Conservation (phyloP, 164 flowering plant species). For the Aristolochia californica region DNA sequence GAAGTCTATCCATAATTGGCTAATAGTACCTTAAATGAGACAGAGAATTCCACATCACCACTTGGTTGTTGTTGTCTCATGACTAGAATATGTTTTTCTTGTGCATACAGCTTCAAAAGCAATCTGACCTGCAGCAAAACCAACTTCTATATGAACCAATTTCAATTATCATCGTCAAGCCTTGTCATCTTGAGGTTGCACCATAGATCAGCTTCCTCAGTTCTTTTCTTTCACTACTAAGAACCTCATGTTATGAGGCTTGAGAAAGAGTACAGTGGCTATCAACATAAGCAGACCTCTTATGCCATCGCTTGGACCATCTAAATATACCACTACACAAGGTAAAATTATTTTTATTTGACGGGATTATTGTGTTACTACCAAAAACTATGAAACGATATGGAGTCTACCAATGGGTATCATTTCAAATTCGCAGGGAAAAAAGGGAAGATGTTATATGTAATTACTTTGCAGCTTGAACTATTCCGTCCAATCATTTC, state of each 20-base stretch:
- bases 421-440: background rate
- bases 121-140: constrained; percentile 35
- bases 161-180: background rate
- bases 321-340: too few species aligned
- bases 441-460: too few species aligned
- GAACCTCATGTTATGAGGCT: too few species aligned
- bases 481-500: constrained; percentile 42
- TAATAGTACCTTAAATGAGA: constrained; percentile 65
- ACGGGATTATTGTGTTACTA: background rate
- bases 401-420: background rate
- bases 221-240: too few species aligned
- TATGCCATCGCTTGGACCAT: too few species aligned
- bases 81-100: constrained; percentile 61
- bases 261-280: too few species aligned
- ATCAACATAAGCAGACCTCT: too few species aligned
- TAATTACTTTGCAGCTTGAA: constrained; percentile 41
- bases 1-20: background rate
- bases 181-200: background rate
- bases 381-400: background rate
- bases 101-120: constrained; percentile 43
- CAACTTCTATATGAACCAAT: background rate
- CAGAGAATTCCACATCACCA: constrained; percentile 35
- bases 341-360: too few species aligned
- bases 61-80: constrained; percentile 22
- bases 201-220: too few species aligned